Evolutionary conservation across 2,329 filamentous ascomycete species (phyloP).

Genomic region (Cladosporium sp.): DNA sequence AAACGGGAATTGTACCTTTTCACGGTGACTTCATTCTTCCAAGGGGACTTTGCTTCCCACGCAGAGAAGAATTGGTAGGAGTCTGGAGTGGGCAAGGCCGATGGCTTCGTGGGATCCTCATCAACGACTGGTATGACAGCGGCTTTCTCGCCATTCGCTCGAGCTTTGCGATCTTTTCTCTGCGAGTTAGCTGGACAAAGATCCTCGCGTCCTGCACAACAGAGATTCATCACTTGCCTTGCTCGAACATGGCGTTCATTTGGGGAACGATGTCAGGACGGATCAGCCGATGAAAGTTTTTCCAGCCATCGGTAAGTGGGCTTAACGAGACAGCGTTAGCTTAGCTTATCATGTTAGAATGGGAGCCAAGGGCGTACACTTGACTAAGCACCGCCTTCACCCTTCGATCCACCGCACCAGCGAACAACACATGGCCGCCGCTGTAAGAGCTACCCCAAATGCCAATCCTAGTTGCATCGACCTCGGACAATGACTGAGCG

Average conservation of each 20-base stretch:
- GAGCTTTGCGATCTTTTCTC: constrained; percentile 36
- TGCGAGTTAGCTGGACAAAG: not conserved
- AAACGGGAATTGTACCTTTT: constrained; percentile 29
- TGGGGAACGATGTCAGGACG: constrained; percentile 36
- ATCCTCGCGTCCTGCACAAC: not conserved
- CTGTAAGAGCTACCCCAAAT: constrained; percentile 44
- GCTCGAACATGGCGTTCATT: constrained; percentile 31
- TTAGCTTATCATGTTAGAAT: no score
- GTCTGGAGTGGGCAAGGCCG: constrained; percentile 41
- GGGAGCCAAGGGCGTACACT: constrained; percentile 31
- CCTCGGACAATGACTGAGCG: constrained; percentile 35
- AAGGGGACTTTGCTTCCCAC: constrained; percentile 39
- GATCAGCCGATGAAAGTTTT: constrained; percentile 41
- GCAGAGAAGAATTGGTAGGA: constrained; percentile 40
- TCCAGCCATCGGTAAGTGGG: constrained; percentile 35
- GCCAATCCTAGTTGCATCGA: constrained; percentile 39
- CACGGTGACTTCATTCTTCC: constrained; percentile 46
- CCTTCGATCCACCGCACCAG: constrained; percentile 43
- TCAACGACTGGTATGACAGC: constrained; percentile 38
- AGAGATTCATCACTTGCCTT: not conserved
- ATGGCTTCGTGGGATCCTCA: constrained; percentile 35
- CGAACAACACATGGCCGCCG: constrained; percentile 45
- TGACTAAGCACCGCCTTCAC: constrained; percentile 46
- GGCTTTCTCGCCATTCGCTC: constrained; percentile 38
- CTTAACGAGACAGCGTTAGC: not conserved